Percentiles rank a stretch among this genome's conserved stretches.
Evolutionary conservation across 306 rosid genomes (phyloP).

Genomic region (Canavalia ensiformis): DNA sequence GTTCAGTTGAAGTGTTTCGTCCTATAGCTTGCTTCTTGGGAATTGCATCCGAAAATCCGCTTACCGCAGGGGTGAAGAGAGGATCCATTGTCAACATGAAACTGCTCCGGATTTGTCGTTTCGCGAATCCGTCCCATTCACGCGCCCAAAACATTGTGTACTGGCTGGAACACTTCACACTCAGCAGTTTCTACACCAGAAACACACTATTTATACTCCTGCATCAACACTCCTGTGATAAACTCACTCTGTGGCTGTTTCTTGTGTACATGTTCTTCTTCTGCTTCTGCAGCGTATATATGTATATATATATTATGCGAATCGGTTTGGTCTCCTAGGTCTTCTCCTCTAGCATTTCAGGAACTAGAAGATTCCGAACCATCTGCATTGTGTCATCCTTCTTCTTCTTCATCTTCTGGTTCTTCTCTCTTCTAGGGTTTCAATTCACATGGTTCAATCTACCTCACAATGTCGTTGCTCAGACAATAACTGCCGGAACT

Average conservation of each 20-base stretch:
- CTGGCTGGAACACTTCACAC: no score
- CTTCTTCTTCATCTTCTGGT: background rate
- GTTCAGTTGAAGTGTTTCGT: no score
- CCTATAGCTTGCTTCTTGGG: background rate
- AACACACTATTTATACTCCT: no score
- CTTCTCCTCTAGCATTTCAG: conserved; percentile 63
- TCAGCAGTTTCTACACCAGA: no score
- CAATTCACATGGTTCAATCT: conserved; percentile 24
- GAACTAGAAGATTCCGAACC: conserved; percentile 62
- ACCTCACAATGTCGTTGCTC: background rate
- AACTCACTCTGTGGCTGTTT: background rate
- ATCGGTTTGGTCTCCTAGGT: conserved; percentile 42
- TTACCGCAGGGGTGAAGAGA: background rate
- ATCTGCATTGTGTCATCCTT: conserved; percentile 49
- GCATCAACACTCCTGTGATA: no score
- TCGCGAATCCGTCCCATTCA: background rate
- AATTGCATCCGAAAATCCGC: background rate
- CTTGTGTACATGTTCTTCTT: background rate
- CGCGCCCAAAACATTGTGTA: conserved; percentile 11
- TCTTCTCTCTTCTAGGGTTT: conserved; percentile 69
- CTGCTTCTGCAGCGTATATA: background rate
- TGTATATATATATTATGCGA: background rate
- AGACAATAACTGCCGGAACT: conserved; percentile 42
- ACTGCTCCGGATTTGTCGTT: conserved; percentile 49
- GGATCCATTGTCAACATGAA: conserved; percentile 37